A percentile compares a stretch with the other conserved stretches of the same genome.
Evolutionary conservation across 768 basidiomycete genomes (phyloP).

Genomic region (Postia placenta): DNA sequence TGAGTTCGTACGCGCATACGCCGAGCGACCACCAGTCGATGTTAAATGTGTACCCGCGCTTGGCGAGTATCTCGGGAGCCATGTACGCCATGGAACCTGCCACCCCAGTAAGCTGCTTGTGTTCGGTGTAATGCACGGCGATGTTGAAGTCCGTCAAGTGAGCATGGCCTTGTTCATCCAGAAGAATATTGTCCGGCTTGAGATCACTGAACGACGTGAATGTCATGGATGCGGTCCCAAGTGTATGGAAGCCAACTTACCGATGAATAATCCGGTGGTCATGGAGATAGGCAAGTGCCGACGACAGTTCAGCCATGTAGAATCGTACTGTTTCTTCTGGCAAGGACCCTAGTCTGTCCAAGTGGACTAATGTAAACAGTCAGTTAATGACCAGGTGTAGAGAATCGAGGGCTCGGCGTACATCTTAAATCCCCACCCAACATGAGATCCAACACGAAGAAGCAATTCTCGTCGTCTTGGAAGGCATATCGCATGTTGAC

Average conservation of each 20-base stretch:
- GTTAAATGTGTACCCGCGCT: constrained; percentile 89
- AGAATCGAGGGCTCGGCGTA: no score
- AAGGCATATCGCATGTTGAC: constrained; percentile 96
- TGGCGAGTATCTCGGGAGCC: constrained; percentile 88
- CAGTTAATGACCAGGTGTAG: no score
- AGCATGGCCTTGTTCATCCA: constrained; percentile 93
- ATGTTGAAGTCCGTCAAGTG: constrained; percentile 99
- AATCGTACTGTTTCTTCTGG: constrained; percentile 78
- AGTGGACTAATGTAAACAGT: no score
- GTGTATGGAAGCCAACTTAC: constrained; percentile 43
- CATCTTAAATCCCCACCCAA: constrained; percentile 92
- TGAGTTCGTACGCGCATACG: constrained; percentile 86
- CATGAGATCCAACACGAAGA: constrained; percentile 98
- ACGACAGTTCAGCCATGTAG: constrained; percentile 85
- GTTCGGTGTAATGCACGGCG: constrained; percentile 91
- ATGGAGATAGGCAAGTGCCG: constrained; percentile 86
- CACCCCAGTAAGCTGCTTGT: constrained; percentile 78
- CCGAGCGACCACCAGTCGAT: constrained; percentile 99
- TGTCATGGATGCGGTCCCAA: constrained; percentile 17
- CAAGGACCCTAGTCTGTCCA: constrained; percentile 73
- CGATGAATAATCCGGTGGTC: constrained; percentile 94
- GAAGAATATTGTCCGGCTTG: constrained; percentile 96
- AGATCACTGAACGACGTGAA: constrained; percentile 60
- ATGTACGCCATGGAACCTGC: constrained; percentile 99
- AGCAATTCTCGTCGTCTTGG: constrained; percentile 97